Percentiles rank a stretch among this genome's conserved stretches.
phyloP scores from a whole-genome alignment of 331 rosid species.

The Rhamnella rubrinervis region DNA sequence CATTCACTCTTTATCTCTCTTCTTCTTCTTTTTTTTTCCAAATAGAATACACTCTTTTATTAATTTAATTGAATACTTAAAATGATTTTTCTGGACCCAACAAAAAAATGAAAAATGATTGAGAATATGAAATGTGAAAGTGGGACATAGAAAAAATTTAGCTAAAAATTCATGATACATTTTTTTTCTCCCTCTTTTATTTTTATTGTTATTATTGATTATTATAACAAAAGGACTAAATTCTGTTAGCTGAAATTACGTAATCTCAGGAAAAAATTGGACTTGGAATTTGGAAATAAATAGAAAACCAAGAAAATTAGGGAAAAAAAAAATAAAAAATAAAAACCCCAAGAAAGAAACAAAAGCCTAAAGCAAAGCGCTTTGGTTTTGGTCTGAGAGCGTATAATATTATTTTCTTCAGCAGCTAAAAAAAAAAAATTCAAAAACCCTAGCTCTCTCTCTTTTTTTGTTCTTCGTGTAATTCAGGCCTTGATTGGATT shows the following conservation, averaged over 20 bases:
- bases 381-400: too few relatives aligned
- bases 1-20: too few relatives aligned
- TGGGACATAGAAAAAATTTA: too few relatives aligned
- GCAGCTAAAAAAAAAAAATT: constrained; percentile 20
- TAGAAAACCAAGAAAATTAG: background rate
- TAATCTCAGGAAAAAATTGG: background rate
- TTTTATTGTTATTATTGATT: too few relatives aligned
- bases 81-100: too few relatives aligned
- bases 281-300: background rate
- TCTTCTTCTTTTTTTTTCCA: too few relatives aligned
- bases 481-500: constrained; percentile 16
- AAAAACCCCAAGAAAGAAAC: background rate
- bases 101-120: too few relatives aligned
- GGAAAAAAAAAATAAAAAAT: background rate
- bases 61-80: too few relatives aligned
- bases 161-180: too few relatives aligned
- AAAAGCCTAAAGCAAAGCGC: too few relatives aligned
- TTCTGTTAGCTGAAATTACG: constrained; percentile 19
- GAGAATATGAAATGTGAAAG: too few relatives aligned
- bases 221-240: background rate
- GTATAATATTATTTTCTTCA: constrained; percentile 10
- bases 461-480: constrained; percentile 4
- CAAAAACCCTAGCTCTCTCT: constrained; percentile 38
- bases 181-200: too few relatives aligned
- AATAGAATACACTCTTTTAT: background rate